These are phyloP conservation scores for Chenopodium suecicum DNA, from an alignment of 148 eudicot species.

Conservation along the genomic window DNA sequence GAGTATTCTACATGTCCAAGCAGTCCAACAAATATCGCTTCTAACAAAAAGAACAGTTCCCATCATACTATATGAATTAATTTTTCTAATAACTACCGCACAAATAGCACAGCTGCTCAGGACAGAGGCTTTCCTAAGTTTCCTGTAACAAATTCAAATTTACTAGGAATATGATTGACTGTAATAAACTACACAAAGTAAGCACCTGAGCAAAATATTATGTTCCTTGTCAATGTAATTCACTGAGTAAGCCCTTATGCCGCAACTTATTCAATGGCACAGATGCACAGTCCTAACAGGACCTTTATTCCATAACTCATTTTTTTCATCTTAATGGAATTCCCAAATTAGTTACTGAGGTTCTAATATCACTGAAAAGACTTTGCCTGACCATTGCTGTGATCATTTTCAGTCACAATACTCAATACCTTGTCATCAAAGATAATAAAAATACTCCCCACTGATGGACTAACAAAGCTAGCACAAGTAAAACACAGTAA, in stretches of 20 bases:
- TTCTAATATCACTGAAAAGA: background rate
- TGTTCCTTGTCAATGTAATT: background rate
- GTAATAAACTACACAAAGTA: background rate
- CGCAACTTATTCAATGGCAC: background rate
- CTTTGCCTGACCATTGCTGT: background rate
- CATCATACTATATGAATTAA: background rate
- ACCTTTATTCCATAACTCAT: background rate
- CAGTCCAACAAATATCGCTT: conserved; percentile 3
- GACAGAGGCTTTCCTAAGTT: background rate
- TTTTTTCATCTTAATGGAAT: background rate
- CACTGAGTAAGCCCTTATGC: background rate
- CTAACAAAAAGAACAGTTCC: background rate
- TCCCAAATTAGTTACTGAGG: background rate
- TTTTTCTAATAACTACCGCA: background rate
- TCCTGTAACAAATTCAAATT: background rate
- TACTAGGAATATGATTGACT: background rate
- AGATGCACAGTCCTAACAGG: background rate
- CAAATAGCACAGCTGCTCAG: background rate
- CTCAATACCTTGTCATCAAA: background rate
- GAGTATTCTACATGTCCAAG: background rate
- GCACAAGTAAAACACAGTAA: background rate
- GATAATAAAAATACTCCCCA: background rate
- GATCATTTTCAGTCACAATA: background rate
- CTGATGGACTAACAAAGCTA: background rate
- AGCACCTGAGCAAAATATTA: background rate